Evolutionary conservation across 345 rosid species (phyloP).

Genomic region (Turnera subulata): DNA sequence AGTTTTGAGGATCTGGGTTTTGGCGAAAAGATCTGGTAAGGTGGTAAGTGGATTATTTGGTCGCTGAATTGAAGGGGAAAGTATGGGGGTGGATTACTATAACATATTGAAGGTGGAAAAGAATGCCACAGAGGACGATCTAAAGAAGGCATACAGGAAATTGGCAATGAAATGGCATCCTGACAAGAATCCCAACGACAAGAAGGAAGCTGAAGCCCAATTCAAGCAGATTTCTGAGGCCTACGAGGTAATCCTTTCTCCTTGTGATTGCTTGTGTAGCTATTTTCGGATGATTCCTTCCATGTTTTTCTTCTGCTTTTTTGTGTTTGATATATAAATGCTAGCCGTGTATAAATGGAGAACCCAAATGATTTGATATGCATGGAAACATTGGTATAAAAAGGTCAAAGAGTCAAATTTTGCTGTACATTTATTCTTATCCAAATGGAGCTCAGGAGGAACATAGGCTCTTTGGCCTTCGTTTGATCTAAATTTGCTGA

Average conservation of each 20-base stretch:
- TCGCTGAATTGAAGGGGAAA: not conserved
- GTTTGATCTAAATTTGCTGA: not conserved
- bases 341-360: not conserved
- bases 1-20: too few species aligned
- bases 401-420: too few species aligned
- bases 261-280: not conserved
- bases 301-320: too few species aligned
- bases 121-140: constrained; percentile 84
- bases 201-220: constrained; percentile 87
- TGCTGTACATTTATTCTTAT: not conserved
- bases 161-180: constrained; percentile 99
- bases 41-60: too few species aligned
- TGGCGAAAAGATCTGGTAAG: too few species aligned
- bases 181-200: constrained; percentile 78
- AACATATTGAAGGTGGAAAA: constrained; percentile 61
- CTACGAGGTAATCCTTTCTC: constrained; percentile 53
- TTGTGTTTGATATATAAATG: not conserved
- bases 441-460: not conserved
- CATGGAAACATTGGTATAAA: not conserved
- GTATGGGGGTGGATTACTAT: constrained; percentile 89
- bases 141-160: constrained; percentile 81
- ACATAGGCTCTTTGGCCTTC: not conserved
- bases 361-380: not conserved
- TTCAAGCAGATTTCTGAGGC: constrained; percentile 97
- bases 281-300: not conserved